These are phyloP conservation scores for Trichoderma arundinaceum DNA, from an alignment of 2,329 filamentous ascomycete species.

Conservation along the genomic window DNA sequence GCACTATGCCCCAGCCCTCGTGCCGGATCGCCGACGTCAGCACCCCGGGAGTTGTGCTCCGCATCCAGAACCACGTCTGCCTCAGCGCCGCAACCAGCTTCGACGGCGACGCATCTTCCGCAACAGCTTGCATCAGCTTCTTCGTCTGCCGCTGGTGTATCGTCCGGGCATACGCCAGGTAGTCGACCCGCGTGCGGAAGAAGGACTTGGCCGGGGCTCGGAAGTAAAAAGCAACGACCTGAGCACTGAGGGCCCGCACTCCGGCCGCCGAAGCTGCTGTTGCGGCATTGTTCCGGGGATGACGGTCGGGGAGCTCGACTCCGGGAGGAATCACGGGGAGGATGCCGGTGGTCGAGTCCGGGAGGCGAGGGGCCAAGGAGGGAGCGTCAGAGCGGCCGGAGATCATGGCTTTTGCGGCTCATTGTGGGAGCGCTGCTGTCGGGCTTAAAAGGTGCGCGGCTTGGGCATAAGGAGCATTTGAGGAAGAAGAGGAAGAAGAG, in stretches of 20 bases:
- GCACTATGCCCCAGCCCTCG: constrained; percentile 76
- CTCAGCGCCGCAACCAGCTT: constrained; percentile 43
- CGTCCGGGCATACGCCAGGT: constrained; percentile 64
- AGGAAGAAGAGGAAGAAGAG: neutral
- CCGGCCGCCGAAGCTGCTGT: constrained; percentile 84
- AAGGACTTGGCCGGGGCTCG: constrained; percentile 90
- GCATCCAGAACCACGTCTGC: constrained; percentile 57
- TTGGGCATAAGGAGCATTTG: neutral
- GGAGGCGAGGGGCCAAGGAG: constrained; percentile 39
- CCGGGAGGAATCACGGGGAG: constrained; percentile 54
- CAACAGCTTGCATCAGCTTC: constrained; percentile 46
- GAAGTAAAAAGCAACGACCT: constrained; percentile 89
- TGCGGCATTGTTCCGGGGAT: constrained; percentile 60
- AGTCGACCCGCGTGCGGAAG: constrained; percentile 88
- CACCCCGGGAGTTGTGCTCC: constrained; percentile 72
- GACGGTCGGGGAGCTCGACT: constrained; percentile 52
- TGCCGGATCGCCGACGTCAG: constrained; percentile 69
- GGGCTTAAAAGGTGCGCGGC: neutral
- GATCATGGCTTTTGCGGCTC: constrained; percentile 45
- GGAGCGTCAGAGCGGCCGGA: constrained; percentile 43
- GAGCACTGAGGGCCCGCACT: constrained; percentile 81
- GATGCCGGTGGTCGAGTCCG: constrained; percentile 45
- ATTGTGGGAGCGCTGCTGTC: constrained; percentile 36
- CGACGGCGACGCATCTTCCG: constrained; percentile 45
- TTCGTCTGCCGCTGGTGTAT: constrained; percentile 54